Conservation (phyloP, 1,139 yeast species). For the Saccharomyces hybrid region DNA sequence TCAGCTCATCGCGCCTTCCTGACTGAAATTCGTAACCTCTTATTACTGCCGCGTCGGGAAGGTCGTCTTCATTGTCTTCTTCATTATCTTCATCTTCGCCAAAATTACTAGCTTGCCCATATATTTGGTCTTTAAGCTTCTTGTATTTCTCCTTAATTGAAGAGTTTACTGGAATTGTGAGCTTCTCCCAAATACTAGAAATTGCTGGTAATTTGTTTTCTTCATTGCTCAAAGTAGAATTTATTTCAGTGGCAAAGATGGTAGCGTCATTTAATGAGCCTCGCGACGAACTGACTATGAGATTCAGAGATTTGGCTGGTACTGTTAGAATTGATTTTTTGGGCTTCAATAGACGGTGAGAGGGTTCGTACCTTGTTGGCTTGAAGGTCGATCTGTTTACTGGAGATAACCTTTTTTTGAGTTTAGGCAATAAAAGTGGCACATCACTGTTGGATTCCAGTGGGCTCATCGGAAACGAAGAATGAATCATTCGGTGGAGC, state of each 20-base stretch:
- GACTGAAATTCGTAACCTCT: slow-evolving; percentile 35
- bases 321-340: slow-evolving; percentile 39
- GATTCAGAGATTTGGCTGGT: slow-evolving; percentile 37
- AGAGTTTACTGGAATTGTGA: slow-evolving; percentile 57
- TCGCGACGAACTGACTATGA: slow-evolving; percentile 59
- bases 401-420: background rate
- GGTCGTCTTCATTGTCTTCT: background rate
- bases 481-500: slow-evolving; percentile 13
- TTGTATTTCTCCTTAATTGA: slow-evolving; percentile 29
- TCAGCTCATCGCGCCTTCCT: slow-evolving; percentile 2
- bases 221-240: slow-evolving; percentile 40
- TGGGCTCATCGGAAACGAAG: slow-evolving; percentile 27
- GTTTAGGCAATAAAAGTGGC: slow-evolving; percentile 34
- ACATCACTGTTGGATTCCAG: background rate
- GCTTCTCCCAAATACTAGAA: slow-evolving; percentile 49
- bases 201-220: slow-evolving; percentile 61
- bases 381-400: background rate
- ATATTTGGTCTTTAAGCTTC: slow-evolving; percentile 12
- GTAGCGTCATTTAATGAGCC: slow-evolving; percentile 66
- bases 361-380: slow-evolving; percentile 9
- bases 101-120: slow-evolving; percentile 3
- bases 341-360: slow-evolving; percentile 31
- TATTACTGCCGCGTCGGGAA: slow-evolving; percentile 44
- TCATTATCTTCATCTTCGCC: slow-evolving; percentile 11
- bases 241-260: slow-evolving; percentile 66